Base-by-base conservation (phyloP, 768 basidiomycete species). In the Punctularia strigosozonata region DNA sequence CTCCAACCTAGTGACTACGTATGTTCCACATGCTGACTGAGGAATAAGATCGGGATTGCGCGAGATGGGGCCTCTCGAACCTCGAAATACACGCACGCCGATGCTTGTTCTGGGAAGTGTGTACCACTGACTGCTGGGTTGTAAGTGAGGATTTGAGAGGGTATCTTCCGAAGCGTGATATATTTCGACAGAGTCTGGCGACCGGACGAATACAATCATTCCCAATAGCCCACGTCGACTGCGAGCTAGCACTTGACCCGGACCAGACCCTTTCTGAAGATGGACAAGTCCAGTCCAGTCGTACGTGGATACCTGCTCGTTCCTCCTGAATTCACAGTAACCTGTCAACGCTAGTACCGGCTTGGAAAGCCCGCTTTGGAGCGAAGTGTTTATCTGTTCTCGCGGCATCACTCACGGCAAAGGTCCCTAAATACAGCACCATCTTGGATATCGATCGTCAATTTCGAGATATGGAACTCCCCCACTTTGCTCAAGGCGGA, bases 51-150 rank as follows among this genome's bases (percentile, higher is more conserved):
- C 77, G 78, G 6, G 80, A 83, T 50, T 77, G 77, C 50, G 79
- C 79, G 4, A 65, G 80, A 22, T 83, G 79, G 77, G 69, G 73
- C 25, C 54, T 83, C 15, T 46, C 70, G 4, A 66, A 68, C 3
- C 62, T 66, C 1, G 80, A 80, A 49, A 75, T 81, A 4, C 78
- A 83, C 58, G 80, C 80, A 52, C 69, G 80, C 4, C 68, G 80
- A 22, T 69, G 75, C 1, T 52, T 82, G 18, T 82, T 82, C 47
- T 82, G 80, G 80, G 80, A 83, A 43, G 43, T 82, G 21, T 80
- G 79, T 47, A 76, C 80, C 45, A 77, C 79, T 0, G 80, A 82
- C 51, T 74, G 75, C 43, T 82, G 79, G 77, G 77, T 79, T 68
- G 80, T 78, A 43, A 13, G 66, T 48, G 18, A 25, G 1, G 22